Base-by-base conservation (phyloP, 371 early-diverging fungal genomes). In the Mucor mucedo region DNA sequence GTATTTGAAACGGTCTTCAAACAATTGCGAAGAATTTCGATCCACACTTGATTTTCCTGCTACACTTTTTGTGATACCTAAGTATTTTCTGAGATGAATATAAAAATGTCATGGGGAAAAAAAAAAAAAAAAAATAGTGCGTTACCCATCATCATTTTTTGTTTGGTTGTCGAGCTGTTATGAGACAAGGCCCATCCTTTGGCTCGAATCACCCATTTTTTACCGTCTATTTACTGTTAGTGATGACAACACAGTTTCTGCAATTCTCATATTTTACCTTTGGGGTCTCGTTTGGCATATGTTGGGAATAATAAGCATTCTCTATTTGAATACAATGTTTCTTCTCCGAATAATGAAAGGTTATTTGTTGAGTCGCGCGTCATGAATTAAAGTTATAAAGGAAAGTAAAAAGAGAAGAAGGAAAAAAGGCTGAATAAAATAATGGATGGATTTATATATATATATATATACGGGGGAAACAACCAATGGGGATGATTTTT, bases 101-200 rank as follows among this genome's bases (percentile, higher is more conserved):
- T 33, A 50, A 28, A 39, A 59, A 32, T 30, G 28, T 30, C 50
- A 50, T 50, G 45, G 29, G 44, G 56, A 4, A 14, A 56, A 9
- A 14, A 2, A 8, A 42, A 8, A 42, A 21, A 14, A 55, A 4
- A 42, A 1, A 14, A 41, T 9, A 13, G 2, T 9, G 40, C 8
- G n/a, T 66, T 79, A 79, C 79, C 69, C 67, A 70, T 71, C 60
- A 69, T 59, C 50, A 75, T 58, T 57, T 68, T 71, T 50, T 75
- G 72, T 52, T 73, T 73, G 9, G 74, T 38, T 10, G 32, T 56
- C 16, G 75, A 71, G 21, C 66, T 55, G 48, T 70, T 72, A 42
- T 75, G 75, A 0, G 78, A 79, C 52, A 79, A 55, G 11, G 79
- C 79, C 79, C 79, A 79, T 2, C 76, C 79, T 63, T 65, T 73